Conservation (phyloP, 2,329 filamentous ascomycete species). For the Aschersonia sp. region DNA sequence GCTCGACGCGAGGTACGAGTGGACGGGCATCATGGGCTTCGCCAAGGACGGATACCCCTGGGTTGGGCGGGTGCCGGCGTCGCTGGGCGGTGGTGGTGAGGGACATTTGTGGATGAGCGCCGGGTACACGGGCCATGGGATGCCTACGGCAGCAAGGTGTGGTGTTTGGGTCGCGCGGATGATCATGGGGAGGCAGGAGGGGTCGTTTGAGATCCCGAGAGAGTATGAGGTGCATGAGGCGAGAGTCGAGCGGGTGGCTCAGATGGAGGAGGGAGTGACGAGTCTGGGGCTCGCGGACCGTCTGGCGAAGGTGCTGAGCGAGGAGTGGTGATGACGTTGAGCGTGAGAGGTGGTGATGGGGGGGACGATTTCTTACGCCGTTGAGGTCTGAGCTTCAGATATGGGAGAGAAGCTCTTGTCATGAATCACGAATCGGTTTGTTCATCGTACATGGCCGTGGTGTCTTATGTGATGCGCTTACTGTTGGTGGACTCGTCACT, state of each 20-base stretch:
- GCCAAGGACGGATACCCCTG: constrained; percentile 53
- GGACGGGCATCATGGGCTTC: constrained; percentile 74
- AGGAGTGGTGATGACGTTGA: no score
- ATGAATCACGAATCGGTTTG: no score
- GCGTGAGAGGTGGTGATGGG: no score
- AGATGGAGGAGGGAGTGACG: not conserved
- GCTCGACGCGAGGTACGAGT: constrained; percentile 44
- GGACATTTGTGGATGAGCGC: constrained; percentile 41
- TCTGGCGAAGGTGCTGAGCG: not conserved
- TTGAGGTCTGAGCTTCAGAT: no score
- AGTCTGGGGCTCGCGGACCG: not conserved
- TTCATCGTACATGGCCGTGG: no score
- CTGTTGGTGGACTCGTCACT: no score
- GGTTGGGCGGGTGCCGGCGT: constrained; percentile 51
- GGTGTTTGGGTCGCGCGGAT: constrained; percentile 49
- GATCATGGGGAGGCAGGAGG: constrained; percentile 28
- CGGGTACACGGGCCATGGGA: constrained; percentile 63
- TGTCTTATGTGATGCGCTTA: no score
- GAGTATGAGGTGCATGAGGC: constrained; percentile 24
- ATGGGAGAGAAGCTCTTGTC: no score
- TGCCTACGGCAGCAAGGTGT: constrained; percentile 58
- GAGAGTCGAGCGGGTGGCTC: constrained; percentile 10
- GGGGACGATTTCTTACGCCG: no score
- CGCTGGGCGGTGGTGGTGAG: constrained; percentile 31
- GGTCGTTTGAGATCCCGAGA: constrained; percentile 25